These are phyloP conservation scores for Neopestalotiopsis clavispora DNA, from an alignment of 2,329 filamentous ascomycete species.

Conservation along the genomic window DNA sequence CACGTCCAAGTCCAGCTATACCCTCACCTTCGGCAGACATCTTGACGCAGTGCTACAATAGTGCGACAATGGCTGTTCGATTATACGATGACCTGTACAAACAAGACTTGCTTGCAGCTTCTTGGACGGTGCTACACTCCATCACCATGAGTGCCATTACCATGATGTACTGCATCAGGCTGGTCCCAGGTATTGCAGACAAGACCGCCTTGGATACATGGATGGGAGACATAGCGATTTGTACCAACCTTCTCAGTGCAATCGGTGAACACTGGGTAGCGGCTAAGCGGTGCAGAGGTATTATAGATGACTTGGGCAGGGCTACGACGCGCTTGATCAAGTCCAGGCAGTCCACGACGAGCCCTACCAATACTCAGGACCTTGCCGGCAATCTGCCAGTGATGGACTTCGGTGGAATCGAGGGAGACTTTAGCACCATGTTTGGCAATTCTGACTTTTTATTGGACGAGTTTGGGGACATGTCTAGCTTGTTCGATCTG, in stretches of 20 bases:
- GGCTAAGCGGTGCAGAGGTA: conserved; percentile 51
- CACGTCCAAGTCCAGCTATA: conserved; percentile 57
- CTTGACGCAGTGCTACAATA: conserved; percentile 47
- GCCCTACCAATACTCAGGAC: not conserved
- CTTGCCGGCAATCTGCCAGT: not conserved
- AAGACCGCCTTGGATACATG: conserved; percentile 43
- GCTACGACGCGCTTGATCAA: conserved; percentile 1
- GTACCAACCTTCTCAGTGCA: conserved; percentile 53
- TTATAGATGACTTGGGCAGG: conserved; percentile 42
- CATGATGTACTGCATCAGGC: conserved; percentile 56
- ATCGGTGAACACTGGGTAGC: conserved; percentile 57
- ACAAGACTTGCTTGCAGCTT: conserved; percentile 49
- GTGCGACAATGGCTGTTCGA: conserved; percentile 45
- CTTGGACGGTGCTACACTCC: conserved; percentile 53
- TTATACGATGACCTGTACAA: conserved; percentile 49
- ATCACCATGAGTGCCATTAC: conserved; percentile 53
- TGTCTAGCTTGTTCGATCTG: conserved; percentile 12
- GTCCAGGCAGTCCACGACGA: not conserved
- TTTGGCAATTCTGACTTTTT: conserved; percentile 8
- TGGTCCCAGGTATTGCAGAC: conserved; percentile 45
- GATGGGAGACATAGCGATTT: conserved; percentile 44
- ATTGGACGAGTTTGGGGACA: conserved; percentile 12
- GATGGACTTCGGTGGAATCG: not conserved
- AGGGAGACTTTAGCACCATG: not conserved
- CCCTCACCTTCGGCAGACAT: conserved; percentile 48